Base-by-base conservation (phyloP, 1,139 yeast species). In the Saccharomyces pastorianus region DNA sequence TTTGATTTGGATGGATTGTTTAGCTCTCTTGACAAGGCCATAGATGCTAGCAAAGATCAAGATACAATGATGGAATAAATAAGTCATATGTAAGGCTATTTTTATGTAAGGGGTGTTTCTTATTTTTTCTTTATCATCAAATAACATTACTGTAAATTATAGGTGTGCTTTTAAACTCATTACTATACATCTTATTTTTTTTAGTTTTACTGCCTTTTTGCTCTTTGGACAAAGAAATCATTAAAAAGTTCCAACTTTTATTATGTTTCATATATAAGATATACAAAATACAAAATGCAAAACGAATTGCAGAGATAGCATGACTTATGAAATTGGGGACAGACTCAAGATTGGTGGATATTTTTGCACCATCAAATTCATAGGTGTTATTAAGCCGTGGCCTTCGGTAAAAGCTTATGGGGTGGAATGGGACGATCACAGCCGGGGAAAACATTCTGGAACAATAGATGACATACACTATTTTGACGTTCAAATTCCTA, bases 1-100 rank as follows among this genome's bases (percentile, higher is more conserved):
- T 91, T 93, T 68, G 96, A 90, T 70, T 77, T 93, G 63, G 97
- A 88, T 67, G 90, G 89, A 6, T 76, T 91, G 61, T 83, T 88
- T 55, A 70, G 74, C 14, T 59, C 72, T 41, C 55, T 73, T 51
- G 74, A 72, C 51, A 63, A 62, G 44, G 68, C 66, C 20, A 63
- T 67, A 46, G 51, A 55, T 47, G 57, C 54, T 8, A 55, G 56
- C 38, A 61, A 61, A 26, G 63, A 60, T 17, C 52, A 55, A 11
- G 63, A 61, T 52, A 60, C 52, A 34, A 50, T 57, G 26, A 60
- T 61, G 62, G 54, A 57, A 17, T 46, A 29, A 34, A 28, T 25
- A 29, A 47, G 27, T 38, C 44, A 38, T 38, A 49, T 49, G 17
- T 49, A 49, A 26, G 48, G 11, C 23, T 17, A 48, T 32, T 48